These are phyloP conservation scores for Ascochyta rabiei DNA, from an alignment of 2,329 filamentous ascomycete genomes.

Conservation along the genomic window DNA sequence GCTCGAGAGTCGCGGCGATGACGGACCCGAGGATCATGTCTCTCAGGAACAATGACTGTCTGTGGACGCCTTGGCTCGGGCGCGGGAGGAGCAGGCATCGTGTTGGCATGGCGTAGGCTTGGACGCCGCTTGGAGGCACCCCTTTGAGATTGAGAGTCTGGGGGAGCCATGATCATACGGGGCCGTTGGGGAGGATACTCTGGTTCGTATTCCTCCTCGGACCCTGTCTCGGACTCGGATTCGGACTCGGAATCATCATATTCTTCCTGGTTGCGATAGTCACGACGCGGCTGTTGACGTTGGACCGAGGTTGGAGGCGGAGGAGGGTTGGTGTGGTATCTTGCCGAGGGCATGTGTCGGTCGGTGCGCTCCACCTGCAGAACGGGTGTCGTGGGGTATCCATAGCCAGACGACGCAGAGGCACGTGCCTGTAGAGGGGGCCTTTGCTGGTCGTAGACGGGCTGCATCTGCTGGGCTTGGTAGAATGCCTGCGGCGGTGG, in stretches of 20 bases:
- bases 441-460: conserved; percentile 13
- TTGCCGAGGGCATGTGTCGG: conserved; percentile 36
- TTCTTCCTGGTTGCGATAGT: conserved; percentile 6
- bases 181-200: neutral
- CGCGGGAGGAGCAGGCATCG: conserved; percentile 19
- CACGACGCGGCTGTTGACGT: neutral
- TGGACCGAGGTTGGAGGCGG: conserved; percentile 7
- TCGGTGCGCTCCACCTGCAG: conserved; percentile 30
- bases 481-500: neutral
- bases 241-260: conserved; percentile 1
- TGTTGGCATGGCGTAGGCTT: conserved; percentile 33
- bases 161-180: neutral
- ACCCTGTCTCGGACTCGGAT: conserved; percentile 20
- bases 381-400: conserved; percentile 9
- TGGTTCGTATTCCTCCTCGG: conserved; percentile 7
- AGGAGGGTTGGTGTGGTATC: conserved; percentile 25
- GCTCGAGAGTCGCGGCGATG: conserved; percentile 24
- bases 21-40: conserved; percentile 17
- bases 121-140: conserved; percentile 26
- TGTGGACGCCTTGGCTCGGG: conserved; percentile 6
- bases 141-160: neutral
- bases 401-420: neutral
- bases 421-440: conserved; percentile 21
- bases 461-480: conserved; percentile 21
- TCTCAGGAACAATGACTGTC: conserved; percentile 25